Base-by-base conservation (phyloP, 2,329 filamentous ascomycete genomes). In the Dactylellina sp. region DNA sequence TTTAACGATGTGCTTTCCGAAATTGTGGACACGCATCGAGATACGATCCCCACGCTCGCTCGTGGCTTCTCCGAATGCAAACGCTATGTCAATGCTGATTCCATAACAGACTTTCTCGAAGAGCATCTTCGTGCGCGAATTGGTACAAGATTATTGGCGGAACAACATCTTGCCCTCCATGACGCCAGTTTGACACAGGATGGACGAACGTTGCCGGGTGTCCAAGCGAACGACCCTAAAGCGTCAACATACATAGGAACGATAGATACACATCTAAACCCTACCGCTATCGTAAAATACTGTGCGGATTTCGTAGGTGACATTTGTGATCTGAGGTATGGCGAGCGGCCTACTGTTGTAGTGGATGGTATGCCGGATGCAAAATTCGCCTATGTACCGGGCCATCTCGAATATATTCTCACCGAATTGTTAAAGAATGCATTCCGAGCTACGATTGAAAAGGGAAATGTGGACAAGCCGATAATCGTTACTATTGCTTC, bases 381-480 rank as follows among this genome's bases (percentile, higher is more conserved):
- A n/a, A 89, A 89, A 0, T 96, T 99, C 79, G 93, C 94, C 18
- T 95, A 96, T 79, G 89, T 99, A 7, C 95, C 95, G 12, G 95
- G 96, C 80, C 95, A 99, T 81, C 86, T 99, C 22, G 94, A 98
- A 82, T 99, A 99, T 81, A 97, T 99, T 76, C 87, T 97, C 76
- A 99, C 94, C 0, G 95, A 99, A 81, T 86, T 99, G 0, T 86
- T 99, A 70, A 99, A 99, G 82, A 99, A 99, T 79, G 92, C 93
- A 0, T 99, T 98, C 83, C 88, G 95, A 46, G 94, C 95, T 2
- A 96, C 92, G 0, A 89, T 98, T 7, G 95, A 99, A 81, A 89
- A 87, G 68, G 88, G 89, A n/a, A 89, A 87, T 79, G 89, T 91
- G 77, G 85, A 87, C 44, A 91, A 96, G 76, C 92, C 94, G 0